A percentile compares a stretch with the other conserved stretches of the same genome.
These are phyloP conservation scores for Marchantia paleacea DNA, from an alignment of 225 moss, liverwort and hornwort species.

Conservation along the genomic window DNA sequence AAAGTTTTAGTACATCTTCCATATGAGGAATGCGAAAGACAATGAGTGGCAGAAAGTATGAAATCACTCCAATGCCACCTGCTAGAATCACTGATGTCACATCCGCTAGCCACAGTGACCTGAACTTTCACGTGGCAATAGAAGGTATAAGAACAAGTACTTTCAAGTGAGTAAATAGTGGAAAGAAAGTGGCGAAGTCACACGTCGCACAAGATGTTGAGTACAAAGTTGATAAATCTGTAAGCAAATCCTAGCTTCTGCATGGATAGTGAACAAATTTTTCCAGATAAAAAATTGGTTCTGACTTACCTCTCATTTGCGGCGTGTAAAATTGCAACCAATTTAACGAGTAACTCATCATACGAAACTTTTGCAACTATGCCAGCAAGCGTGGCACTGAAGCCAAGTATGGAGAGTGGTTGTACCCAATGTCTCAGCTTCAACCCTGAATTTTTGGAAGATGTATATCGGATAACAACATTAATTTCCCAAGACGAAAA, in stretches of 20 bases:
- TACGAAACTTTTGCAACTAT: slow-evolving; percentile 28
- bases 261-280: background rate
- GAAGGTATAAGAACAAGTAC: background rate
- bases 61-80: slow-evolving; percentile 50
- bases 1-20: slow-evolving; percentile 53
- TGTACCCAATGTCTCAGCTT: slow-evolving; percentile 53
- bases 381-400: slow-evolving; percentile 23
- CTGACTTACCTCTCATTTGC: slow-evolving; percentile 16
- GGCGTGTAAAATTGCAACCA: slow-evolving; percentile 6
- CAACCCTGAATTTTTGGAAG: slow-evolving; percentile 32
- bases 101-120: slow-evolving; percentile 40
- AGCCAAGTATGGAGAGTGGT: slow-evolving; percentile 48
- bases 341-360: background rate
- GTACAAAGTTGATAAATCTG: background rate
- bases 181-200: background rate
- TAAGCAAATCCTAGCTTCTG: background rate
- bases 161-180: background rate
- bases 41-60: slow-evolving; percentile 59
- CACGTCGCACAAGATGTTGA: background rate
- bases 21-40: slow-evolving; percentile 48
- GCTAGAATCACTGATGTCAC: slow-evolving; percentile 54
- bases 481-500: background rate
- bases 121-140: background rate
- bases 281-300: background rate
- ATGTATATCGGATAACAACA: background rate